Evolutionary conservation across 2,329 filamentous ascomycete genomes (phyloP).

Genomic region (Pezizomycotina sp.): DNA sequence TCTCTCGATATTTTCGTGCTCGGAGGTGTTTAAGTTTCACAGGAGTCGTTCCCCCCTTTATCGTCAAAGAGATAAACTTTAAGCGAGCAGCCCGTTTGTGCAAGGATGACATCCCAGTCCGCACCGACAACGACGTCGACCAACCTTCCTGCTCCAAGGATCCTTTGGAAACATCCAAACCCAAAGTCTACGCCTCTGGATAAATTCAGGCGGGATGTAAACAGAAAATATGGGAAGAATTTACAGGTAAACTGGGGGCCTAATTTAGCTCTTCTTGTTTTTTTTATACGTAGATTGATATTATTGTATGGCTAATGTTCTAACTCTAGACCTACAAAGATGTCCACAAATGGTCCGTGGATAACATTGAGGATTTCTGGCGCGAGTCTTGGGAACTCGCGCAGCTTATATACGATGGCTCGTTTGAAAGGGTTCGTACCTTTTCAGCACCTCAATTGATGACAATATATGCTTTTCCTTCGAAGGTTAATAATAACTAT

Average conservation of each 20-base stretch:
- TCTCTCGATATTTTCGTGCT: too few relatives aligned
- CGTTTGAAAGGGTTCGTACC: slow-evolving; percentile 34
- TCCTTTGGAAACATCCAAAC: slow-evolving; percentile 52
- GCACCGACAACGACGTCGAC: too few relatives aligned
- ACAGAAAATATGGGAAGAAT: slow-evolving; percentile 39
- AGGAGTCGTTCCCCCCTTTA: too few relatives aligned
- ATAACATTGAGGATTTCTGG: slow-evolving; percentile 48
- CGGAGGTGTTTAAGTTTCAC: too few relatives aligned
- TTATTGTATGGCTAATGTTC: background rate
- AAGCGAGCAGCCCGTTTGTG: too few relatives aligned
- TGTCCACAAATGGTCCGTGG: slow-evolving; percentile 52
- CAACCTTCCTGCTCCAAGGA: too few relatives aligned
- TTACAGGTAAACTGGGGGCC: slow-evolving; percentile 42
- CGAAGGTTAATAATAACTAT: slow-evolving; percentile 19
- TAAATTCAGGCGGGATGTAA: slow-evolving; percentile 48
- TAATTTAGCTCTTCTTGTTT: background rate
- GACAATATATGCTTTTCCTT: slow-evolving; percentile 12
- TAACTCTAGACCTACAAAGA: slow-evolving; percentile 38
- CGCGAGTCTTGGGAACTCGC: slow-evolving; percentile 44
- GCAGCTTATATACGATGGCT: slow-evolving; percentile 49
- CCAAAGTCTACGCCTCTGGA: slow-evolving; percentile 48
- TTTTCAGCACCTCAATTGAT: background rate
- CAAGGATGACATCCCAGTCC: too few relatives aligned
- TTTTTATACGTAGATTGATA: slow-evolving; percentile 1
- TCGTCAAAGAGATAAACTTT: too few relatives aligned